phyloP scores from a whole-genome alignment of 768 basidiomycete genomes.

The Hericium coralloides region DNA sequence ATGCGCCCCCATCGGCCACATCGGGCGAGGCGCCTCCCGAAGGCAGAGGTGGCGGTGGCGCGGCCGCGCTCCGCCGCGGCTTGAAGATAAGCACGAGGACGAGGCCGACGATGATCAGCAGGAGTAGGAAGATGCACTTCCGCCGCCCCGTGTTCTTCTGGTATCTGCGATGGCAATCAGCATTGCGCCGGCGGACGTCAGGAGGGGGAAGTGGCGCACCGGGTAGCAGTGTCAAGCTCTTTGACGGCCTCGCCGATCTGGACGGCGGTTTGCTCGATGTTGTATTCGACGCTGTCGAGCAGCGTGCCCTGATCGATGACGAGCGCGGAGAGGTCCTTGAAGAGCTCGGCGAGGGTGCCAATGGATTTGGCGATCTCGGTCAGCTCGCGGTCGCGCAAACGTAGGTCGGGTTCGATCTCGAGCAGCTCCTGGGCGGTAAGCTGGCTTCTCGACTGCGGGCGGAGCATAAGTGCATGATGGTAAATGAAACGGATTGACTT shows the following conservation, averaged over 20 bases:
- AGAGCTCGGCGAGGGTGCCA: conserved; percentile 84
- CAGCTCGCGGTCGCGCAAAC: conserved; percentile 58
- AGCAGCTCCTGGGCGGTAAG: conserved; percentile 21
- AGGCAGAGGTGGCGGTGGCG: conserved; percentile 17
- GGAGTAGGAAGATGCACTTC: conserved; percentile 85
- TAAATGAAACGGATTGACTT: conserved; percentile 23
- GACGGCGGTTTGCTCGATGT: conserved; percentile 85
- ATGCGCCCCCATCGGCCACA: too few relatives aligned
- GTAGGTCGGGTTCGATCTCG: conserved; percentile 30
- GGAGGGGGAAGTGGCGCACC: conserved; percentile 37
- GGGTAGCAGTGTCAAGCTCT: conserved; percentile 75
- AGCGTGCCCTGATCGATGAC: conserved; percentile 98
- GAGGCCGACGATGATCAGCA: conserved; percentile 84
- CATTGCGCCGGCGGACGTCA: neutral
- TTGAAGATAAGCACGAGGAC: conserved; percentile 89
- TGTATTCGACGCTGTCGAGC: conserved; percentile 94
- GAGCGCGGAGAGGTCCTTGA: conserved; percentile 87
- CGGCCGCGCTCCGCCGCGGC: conserved; percentile 49
- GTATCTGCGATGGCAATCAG: conserved; percentile 44
- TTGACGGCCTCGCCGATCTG: conserved; percentile 77
- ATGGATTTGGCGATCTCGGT: conserved; percentile 90
- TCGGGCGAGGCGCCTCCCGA: neutral
- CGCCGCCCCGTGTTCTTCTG: conserved; percentile 91
- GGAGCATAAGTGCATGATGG: conserved; percentile 9
- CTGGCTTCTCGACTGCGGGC: conserved; percentile 26